Evolutionary conservation across 805 yeast species (phyloP), one percentile per base, ranked within the genome.

Genomic region (Pichia pseudocactophila): DNA sequence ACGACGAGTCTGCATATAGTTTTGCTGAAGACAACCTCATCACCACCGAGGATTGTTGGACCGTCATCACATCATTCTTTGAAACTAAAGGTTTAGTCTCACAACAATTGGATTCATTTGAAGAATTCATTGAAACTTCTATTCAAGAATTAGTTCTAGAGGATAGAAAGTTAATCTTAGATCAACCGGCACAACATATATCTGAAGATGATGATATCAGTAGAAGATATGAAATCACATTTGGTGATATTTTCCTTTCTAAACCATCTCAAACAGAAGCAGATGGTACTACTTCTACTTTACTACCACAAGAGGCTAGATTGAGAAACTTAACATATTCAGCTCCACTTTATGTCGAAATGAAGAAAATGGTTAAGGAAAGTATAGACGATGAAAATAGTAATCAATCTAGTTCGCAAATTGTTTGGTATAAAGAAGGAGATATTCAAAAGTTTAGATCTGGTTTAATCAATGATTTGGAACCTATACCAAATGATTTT

Each of bases 1-100:
- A 42, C 50, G 45, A 38, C 25, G 45, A 42, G n/a, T 37, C 41
- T 30, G 45, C 41, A 9, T 42, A 42, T 30, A 8, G 27, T 7
- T 38, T 42, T 34, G 44, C 36, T 36, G 57, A 79, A 60, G 89
- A 82, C 53, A 80, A 73, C 50, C 76, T 81, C 57, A 86, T 92
- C 67, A 88, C 97, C 27, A 85, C 96, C 25, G 98, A 92, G 69
- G 98, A 92, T 71, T 92, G 98, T 66, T 92, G 99, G 99, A 82
- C 95, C 27, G 97, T 92, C 49, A 92, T 92, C 52, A 83, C 96
- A 25, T 78, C 97, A 15, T 92, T 92, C 65, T 92, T 92, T 73
- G 87, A 83, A 66, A 94, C 89, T 59, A 90, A 89, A 61, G 98
- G 98, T 47, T 74, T 92, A 52, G 99, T 92, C 25, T 88, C 97